Evolutionary conservation across 371 early-diverging fungal species (phyloP).

Genomic region (Lichtheimia corymbifera): DNA sequence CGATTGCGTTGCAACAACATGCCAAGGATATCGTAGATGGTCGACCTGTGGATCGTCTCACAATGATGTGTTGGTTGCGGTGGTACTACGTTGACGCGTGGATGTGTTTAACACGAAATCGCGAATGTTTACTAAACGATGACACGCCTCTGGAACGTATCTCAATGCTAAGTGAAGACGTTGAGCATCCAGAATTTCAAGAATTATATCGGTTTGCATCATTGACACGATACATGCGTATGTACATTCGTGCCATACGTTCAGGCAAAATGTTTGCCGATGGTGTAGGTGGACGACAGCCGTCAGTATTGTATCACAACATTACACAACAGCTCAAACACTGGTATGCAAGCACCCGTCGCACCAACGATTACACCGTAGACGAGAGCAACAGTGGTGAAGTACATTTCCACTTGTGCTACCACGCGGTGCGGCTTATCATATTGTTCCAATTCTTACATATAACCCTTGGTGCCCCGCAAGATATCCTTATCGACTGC

Average conservation of each 20-base stretch:
- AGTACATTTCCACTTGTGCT: slow-evolving; percentile 43
- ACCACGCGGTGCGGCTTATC: slow-evolving; percentile 43
- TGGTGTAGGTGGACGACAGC: slow-evolving; percentile 7
- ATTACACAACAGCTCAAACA: slow-evolving; percentile 28
- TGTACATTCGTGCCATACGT: slow-evolving; percentile 34
- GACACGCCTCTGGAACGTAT: slow-evolving; percentile 15
- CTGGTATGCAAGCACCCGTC: slow-evolving; percentile 26
- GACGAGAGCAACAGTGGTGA: slow-evolving; percentile 11
- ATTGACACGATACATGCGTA: slow-evolving; percentile 37
- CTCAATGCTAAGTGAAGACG: background rate
- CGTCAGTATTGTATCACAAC: slow-evolving; percentile 28
- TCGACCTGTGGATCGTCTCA: slow-evolving; percentile 11
- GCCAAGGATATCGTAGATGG: slow-evolving; percentile 10
- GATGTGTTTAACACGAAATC: slow-evolving; percentile 40
- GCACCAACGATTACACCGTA: background rate
- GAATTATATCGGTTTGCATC: slow-evolving; percentile 29
- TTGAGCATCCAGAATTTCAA: background rate
- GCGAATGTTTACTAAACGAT: slow-evolving; percentile 39
- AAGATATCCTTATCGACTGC: slow-evolving; percentile 34
- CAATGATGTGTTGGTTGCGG: slow-evolving; percentile 31
- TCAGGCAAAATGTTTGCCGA: slow-evolving; percentile 20
- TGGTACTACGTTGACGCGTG: slow-evolving; percentile 55
- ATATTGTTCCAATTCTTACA: slow-evolving; percentile 42
- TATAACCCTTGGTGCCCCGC: slow-evolving; percentile 19
- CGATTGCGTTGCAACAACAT: slow-evolving; percentile 24